Evolutionary conservation across 2,329 filamentous ascomycete genomes (phyloP), one percentile per base, ranked within the genome.

Genomic region (Verticillium albo-atrum): DNA sequence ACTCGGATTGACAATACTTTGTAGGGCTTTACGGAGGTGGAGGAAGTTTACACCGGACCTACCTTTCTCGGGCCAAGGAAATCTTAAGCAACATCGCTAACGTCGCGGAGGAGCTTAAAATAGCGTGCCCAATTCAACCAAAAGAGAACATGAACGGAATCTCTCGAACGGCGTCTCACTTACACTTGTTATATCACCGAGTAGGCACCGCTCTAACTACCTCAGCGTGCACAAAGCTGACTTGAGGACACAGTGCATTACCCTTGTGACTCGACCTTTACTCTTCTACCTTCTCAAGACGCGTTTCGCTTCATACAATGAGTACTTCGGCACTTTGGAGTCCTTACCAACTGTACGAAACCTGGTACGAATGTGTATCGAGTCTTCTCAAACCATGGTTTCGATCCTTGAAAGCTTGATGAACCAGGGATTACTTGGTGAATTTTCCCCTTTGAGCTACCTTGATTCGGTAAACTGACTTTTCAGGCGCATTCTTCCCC

Each of bases 391-490:
- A 17, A 68, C 71, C 58, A 70, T 64, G 65, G 67, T 73, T 51
- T 65, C 72, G 2, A 74, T 82, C 26, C 73, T 82, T 2, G 71
- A 71, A 57, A 74, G 71, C 37, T 67, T 82, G 26, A 74, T 78
- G 63, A 69, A 71, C 14, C 79, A 82, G 63, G 75, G 74, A 6
- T 71, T 82, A 20, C 70, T 82, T 2, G 79, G 79, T 82, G 69
- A 64, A 65, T 53, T 10, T 23, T 62, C 28, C 61, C 52, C 23
- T 27, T 4, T 52, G n/a, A 10, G 2, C 3, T 25, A 58, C 26
- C 58, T 58, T 7, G 60, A 26, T 12, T 15, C 0, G 15, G 81
- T 79, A 81, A 66, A 77, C 74, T 0, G 82, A 82, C 60, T 72
- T 82, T 0, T 77, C 78, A 0, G 80, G 79, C 12, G 42, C 42